Base-by-base conservation (phyloP, 192 early-diverging fungal species). In the Backusella westeae region DNA sequence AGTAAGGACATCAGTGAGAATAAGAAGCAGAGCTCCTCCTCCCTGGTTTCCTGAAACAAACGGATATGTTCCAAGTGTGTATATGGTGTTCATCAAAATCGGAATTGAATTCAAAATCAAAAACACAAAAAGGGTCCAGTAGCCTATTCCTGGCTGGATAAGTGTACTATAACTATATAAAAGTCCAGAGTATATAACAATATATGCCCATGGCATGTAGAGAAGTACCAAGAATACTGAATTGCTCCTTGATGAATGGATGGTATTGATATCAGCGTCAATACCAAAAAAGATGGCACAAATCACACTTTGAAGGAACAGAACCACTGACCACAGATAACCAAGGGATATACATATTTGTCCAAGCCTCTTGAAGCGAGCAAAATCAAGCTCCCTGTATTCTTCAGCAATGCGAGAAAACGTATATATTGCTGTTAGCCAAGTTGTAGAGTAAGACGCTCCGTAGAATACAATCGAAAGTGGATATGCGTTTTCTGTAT, bases 91-190 rank as follows among this genome's bases (percentile, higher is more conserved):
- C 10, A 63, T 26, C 29, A 63, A 63, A 63, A 63, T 63, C 14
- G 56, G 56, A 63, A 63, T 29, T 63, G 56, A 63, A 63, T 63
- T 63, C 56, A 63, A 63, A 63, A 63, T 63, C 56, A 23, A 23
- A 63, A 63, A 63, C 9, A 3, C 56, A 29, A 29, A 63, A 29
- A 63, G 56, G 8, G 23, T 21, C 56, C 56, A 63, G 56, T 63
- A 63, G 4, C 56, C 56, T 29, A 29, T 29, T 4, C 56, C 56
- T 29, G 21, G 56, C 3, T 15, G 56, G 12, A 63, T 29, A 29
- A 63, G 56, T 29, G 56, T 29, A 29, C 56, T 29, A 3, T 26
- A 63, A 12, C 26, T 63, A 29, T 63, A 63, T 63, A 63, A 63
- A 63, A 63, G 56, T 29, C 56, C 56, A 63, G 26, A 63, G 7